Evolutionary conservation across 73 alveolate genomes (phyloP).

Genomic region (Tetrahymena malaccensis): DNA sequence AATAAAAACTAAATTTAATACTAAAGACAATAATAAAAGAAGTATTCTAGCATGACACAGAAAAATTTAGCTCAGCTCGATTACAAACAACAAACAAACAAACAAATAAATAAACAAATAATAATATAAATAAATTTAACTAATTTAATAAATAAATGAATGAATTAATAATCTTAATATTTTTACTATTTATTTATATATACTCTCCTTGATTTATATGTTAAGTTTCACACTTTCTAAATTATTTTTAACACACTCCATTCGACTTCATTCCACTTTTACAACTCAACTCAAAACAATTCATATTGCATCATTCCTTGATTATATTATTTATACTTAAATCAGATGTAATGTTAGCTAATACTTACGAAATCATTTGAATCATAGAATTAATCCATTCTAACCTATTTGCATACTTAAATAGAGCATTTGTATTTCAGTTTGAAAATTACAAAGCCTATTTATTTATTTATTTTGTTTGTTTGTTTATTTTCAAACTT

Average conservation of each 20-base stretch:
- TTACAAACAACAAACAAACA: background rate
- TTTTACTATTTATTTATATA: background rate
- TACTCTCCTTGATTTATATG: background rate
- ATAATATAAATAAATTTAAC: background rate
- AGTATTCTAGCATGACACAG: background rate
- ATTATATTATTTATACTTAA: background rate
- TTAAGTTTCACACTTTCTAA: background rate
- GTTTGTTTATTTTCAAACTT: too few relatives aligned
- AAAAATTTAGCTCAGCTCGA: background rate
- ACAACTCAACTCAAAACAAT: background rate
- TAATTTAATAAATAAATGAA: background rate
- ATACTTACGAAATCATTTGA: too few relatives aligned
- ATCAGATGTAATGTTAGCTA: too few relatives aligned
- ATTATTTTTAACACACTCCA: background rate
- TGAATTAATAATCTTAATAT: background rate
- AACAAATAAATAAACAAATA: background rate
- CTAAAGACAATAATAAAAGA: background rate
- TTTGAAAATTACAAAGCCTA: too few relatives aligned
- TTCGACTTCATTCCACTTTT: background rate
- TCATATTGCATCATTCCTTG: background rate
- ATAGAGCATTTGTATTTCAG: too few relatives aligned
- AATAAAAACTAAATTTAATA: too few relatives aligned
- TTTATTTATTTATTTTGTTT: too few relatives aligned
- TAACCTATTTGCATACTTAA: too few relatives aligned
- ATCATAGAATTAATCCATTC: too few relatives aligned